Conservation (phyloP, 768 basidiomycete genomes). For the Lanmaoa rubissima region DNA sequence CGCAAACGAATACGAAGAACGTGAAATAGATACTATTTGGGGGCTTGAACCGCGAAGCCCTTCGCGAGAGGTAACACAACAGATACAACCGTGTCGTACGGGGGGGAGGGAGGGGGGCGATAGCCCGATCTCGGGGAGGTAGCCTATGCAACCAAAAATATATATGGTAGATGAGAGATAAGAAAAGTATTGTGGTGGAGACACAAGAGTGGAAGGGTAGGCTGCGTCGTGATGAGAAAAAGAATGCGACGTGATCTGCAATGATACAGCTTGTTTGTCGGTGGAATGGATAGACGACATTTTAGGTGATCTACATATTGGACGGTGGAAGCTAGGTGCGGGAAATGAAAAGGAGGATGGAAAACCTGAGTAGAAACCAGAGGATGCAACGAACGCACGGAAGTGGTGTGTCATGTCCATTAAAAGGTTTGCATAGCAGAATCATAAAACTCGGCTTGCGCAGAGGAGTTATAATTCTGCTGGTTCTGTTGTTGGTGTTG, state of each 20-base stretch:
- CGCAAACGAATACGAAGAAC: background rate
- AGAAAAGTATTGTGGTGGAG: background rate
- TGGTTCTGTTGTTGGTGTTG: constrained; percentile 24
- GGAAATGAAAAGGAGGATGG: background rate
- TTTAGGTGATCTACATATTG: constrained; percentile 19
- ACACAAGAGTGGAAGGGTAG: background rate
- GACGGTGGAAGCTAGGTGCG: background rate
- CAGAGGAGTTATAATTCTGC: constrained; percentile 16
- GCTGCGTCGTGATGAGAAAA: constrained; percentile 6
- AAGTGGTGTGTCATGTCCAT: constrained; percentile 7
- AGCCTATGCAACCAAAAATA: constrained; percentile 30
- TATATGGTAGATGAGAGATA: constrained; percentile 27
- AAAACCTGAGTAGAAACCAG: constrained; percentile 6
- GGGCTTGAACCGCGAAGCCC: constrained; percentile 51
- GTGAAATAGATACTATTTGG: constrained; percentile 31
- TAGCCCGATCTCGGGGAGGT: constrained; percentile 10
- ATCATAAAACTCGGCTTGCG: constrained; percentile 35
- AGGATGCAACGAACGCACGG: constrained; percentile 2
- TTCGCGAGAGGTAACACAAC: constrained; percentile 38
- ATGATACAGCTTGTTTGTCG: constrained; percentile 19
- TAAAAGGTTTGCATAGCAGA: constrained; percentile 35
- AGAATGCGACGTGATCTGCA: constrained; percentile 8
- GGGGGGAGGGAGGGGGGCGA: background rate
- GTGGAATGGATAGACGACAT: constrained; percentile 1
- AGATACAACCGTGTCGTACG: constrained; percentile 25